Percentiles rank a stretch among this genome's conserved stretches.
Conservation (phyloP, 768 basidiomycete species). For the Mycena floridula region DNA sequence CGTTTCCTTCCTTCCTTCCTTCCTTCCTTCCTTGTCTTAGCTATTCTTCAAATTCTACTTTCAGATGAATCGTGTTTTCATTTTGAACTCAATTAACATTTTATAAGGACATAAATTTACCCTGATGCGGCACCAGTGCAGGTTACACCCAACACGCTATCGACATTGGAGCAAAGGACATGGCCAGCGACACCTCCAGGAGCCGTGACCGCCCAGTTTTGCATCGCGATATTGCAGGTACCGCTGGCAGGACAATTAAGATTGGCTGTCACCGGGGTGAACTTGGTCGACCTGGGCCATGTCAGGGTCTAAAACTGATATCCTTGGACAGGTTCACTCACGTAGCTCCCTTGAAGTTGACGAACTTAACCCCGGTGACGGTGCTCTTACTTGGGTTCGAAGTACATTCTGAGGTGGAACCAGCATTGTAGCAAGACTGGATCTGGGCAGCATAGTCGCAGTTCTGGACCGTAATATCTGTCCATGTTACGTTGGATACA, state of each 20-base stretch:
- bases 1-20: too few species aligned
- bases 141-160: slow-evolving; percentile 17
- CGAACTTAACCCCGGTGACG: slow-evolving; percentile 19
- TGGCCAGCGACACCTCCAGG: slow-evolving; percentile 18
- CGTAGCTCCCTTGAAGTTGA: slow-evolving; percentile 22
- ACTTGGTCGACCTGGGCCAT: too few species aligned
- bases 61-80: too few species aligned
- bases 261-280: slow-evolving; percentile 20
- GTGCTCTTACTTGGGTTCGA: slow-evolving; percentile 13
- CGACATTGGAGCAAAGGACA: slow-evolving; percentile 20
- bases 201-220: slow-evolving; percentile 19
- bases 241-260: slow-evolving; percentile 20
- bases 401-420: slow-evolving; percentile 17
- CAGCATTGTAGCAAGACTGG: slow-evolving; percentile 20
- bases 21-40: too few species aligned
- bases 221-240: slow-evolving; percentile 18
- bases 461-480: slow-evolving; percentile 20
- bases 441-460: slow-evolving; percentile 28
- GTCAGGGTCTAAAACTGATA: too few species aligned
- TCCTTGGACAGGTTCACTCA: too few species aligned
- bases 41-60: too few species aligned
- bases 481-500: slow-evolving; percentile 23
- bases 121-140: slow-evolving; percentile 22
- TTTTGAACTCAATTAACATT: too few species aligned
- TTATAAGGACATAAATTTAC: too few species aligned